These are phyloP conservation scores for Lathyrus tuberosus DNA, from an alignment of 306 rosid genomes.

Conservation along the genomic window DNA sequence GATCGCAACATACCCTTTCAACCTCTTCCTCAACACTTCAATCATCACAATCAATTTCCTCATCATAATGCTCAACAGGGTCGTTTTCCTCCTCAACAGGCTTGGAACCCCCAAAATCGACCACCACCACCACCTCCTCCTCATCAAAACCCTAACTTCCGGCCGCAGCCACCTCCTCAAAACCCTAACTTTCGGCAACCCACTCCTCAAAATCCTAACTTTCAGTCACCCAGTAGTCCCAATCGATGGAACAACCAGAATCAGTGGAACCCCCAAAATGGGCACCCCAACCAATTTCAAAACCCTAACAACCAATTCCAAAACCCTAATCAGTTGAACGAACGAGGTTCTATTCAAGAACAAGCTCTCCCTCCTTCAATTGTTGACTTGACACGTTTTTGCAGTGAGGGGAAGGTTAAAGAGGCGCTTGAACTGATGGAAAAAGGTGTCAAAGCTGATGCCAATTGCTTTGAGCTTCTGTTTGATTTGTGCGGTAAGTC, in stretches of 20 bases:
- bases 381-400: constrained; percentile 58
- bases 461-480: constrained; percentile 58
- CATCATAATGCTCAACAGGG: constrained; percentile 8
- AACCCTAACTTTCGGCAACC: constrained; percentile 41
- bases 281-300: constrained; percentile 36
- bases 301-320: constrained; percentile 22
- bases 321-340: constrained; percentile 44
- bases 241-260: constrained; percentile 47
- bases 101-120: constrained; percentile 31
- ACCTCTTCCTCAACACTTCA: constrained; percentile 35
- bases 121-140: constrained; percentile 26
- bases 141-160: constrained; percentile 44
- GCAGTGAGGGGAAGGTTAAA: constrained; percentile 67
- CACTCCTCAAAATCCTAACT: constrained; percentile 38
- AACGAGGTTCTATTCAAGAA: constrained; percentile 42
- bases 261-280: constrained; percentile 43
- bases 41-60: constrained; percentile 6
- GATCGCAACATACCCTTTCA: constrained; percentile 36
- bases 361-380: constrained; percentile 48
- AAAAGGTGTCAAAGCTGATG: constrained; percentile 76
- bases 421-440: constrained; percentile 79
- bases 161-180: constrained; percentile 16
- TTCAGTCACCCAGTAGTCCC: constrained; percentile 39
- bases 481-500: constrained; percentile 62
- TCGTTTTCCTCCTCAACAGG: constrained; percentile 18